Conservation (phyloP, 2,329 filamentous ascomycete species). For the Fusarium solani-melongenae region DNA sequence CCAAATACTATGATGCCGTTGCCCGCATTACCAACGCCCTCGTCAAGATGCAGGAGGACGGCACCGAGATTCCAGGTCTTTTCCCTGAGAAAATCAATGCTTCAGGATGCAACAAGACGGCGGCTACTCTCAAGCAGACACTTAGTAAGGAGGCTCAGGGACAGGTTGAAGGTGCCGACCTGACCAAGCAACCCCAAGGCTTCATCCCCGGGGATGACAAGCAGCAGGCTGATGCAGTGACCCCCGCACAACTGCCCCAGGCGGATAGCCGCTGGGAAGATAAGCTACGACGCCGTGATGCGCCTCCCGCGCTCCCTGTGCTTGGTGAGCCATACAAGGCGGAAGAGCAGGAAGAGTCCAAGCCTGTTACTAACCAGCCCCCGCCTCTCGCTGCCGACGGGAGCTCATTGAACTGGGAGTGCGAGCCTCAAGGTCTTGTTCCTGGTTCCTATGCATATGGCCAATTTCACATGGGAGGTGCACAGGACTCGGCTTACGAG, state of each 20-base stretch:
- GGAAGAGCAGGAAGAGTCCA: not conserved
- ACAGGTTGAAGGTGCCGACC: conserved; percentile 48
- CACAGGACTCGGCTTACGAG: conserved; percentile 77
- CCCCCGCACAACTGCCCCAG: conserved; percentile 21
- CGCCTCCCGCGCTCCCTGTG: not conserved
- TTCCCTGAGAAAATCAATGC: conserved; percentile 84
- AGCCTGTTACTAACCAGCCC: conserved; percentile 4
- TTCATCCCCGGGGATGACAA: conserved; percentile 23
- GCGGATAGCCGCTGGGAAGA: conserved; percentile 34
- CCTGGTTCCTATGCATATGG: conserved; percentile 58
- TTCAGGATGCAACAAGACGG: conserved; percentile 77
- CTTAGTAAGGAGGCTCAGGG: conserved; percentile 51
- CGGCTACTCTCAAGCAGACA: conserved; percentile 44
- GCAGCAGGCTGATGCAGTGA: conserved; percentile 3
- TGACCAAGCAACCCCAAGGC: conserved; percentile 43
- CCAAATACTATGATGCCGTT: conserved; percentile 90
- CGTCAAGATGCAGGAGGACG: conserved; percentile 76
- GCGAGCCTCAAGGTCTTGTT: conserved; percentile 69
- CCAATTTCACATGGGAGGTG: conserved; percentile 70
- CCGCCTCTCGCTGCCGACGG: conserved; percentile 51
- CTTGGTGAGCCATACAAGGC: conserved; percentile 1
- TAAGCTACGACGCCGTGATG: conserved; percentile 30
- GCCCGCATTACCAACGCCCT: conserved; percentile 86
- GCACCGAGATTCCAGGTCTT: conserved; percentile 78
- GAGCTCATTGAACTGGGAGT: conserved; percentile 56